Evolutionary conservation across 148 eudicot genomes (phyloP), one percentile per base, ranked within the genome.

Genomic region (Cornus kousa): DNA sequence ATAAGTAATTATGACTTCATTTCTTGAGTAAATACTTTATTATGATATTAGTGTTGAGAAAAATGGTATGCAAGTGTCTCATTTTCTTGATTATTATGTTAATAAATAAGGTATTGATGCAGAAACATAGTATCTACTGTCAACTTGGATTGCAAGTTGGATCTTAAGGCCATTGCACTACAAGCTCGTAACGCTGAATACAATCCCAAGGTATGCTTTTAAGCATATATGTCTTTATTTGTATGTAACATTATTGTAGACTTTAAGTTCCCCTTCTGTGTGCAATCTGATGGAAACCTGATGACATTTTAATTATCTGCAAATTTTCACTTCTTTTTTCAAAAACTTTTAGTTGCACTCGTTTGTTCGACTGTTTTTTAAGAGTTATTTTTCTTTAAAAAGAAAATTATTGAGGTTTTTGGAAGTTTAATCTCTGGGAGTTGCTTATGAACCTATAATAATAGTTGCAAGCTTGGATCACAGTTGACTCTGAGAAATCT

Each of bases 171-270:
- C 62, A 93, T 93, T 81, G 97, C 97, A 19, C 76, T 91, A 76
- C 92, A 88, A 81, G 97, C 97, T 73, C 91, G 92, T 72, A 93
- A 93, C 80, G 95, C 97, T 78, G 97, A 93, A 72, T 93, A 93
- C 85, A 93, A 93, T 76, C 97, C 97, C 13, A 93, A 90, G 94
- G 97, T 89, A 82, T 82, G 77, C 2, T 10, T 33, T 16, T 35
- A 35, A 35, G 4, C 14, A 46, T 22, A 14, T 40, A 65, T 31
- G 28, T 10, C 32, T 3, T 20, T 35, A 22, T 7, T 72, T n/a
- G 10, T 10, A 31, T 68, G 14, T 12, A 77, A 16, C 60, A 7
- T 39, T 3, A 31, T 48, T 35, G 0, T 35, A 35, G 37, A 0
- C 5, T 35, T 57, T 57, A 8, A 13, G 14, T 57, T 57, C 2